Conservation (phyloP, 2,329 filamentous ascomycete genomes). For the Colletotrichum orbiculare region DNA sequence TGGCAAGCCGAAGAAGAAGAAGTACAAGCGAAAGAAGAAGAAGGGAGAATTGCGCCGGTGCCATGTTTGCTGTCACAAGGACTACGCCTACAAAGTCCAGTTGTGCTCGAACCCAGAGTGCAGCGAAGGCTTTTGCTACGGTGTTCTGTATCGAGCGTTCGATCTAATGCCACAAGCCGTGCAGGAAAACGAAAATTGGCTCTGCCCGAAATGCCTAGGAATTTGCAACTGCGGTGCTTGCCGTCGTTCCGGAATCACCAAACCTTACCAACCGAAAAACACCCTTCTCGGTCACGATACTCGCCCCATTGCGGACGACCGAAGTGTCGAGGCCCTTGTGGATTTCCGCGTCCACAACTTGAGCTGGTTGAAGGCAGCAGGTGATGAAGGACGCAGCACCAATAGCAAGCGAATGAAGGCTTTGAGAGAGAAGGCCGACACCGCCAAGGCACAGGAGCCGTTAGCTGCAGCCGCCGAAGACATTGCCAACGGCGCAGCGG, state of each 20-base stretch:
- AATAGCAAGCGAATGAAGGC: slow-evolving; percentile 68
- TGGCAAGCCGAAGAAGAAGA: slow-evolving; percentile 70
- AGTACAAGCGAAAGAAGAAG: slow-evolving; percentile 65
- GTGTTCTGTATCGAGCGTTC: slow-evolving; percentile 90
- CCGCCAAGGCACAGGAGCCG: slow-evolving; percentile 64
- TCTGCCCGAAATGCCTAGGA: slow-evolving; percentile 85
- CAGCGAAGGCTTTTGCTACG: slow-evolving; percentile 86
- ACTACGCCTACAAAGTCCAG: slow-evolving; percentile 87
- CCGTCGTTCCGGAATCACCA: slow-evolving; percentile 72
- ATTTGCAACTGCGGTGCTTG: slow-evolving; percentile 91
- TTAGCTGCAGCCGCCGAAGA: slow-evolving; percentile 39
- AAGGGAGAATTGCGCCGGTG: slow-evolving; percentile 71
- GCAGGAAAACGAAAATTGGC: slow-evolving; percentile 85
- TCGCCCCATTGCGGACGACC: slow-evolving; percentile 86
- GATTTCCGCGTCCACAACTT: slow-evolving; percentile 93
- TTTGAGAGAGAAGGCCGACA: slow-evolving; percentile 66
- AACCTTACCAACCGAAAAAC: slow-evolving; percentile 86
- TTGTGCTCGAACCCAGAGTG: slow-evolving; percentile 79
- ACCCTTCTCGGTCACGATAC: slow-evolving; percentile 93
- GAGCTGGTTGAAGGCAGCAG: slow-evolving; percentile 76
- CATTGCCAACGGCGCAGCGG: slow-evolving; percentile 37
- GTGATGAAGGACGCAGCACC: slow-evolving; percentile 67
- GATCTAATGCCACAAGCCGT: slow-evolving; percentile 87
- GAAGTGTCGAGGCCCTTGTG: slow-evolving; percentile 89
- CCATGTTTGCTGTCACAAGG: slow-evolving; percentile 84